Evolutionary conservation across 805 yeast species (phyloP), one percentile per base, ranked within the genome.

Genomic region (Maudiozyma turicensis): DNA sequence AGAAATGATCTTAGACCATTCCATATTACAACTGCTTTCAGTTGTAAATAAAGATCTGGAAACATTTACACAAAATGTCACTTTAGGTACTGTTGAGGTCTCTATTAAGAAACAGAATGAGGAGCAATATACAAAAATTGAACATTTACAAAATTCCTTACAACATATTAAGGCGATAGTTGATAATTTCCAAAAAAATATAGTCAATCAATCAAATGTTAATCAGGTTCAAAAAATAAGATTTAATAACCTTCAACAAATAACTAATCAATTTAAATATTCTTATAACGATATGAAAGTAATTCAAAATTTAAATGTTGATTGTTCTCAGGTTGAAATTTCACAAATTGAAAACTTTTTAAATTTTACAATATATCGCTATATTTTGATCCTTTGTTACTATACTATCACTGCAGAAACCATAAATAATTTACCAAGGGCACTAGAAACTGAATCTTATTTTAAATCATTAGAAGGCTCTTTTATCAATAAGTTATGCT

Each of bases 371-470:
- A 38, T 38, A 38, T 15, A 26, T n/a, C 40, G 40, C 6, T 38
- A 38, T 49, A 50, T 54, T 8, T 37, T 56, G 4, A 47, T 59
- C 11, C 40, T 61, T 8, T 58, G 63, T 43, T 62, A 58, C 43
- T 57, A 60, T 45, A 42, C 52, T 9, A 29, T 58, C 2, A 52
- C 56, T 5, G 55, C 53, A 28, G 54, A 54, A 13, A 52, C 55
- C 3, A 44, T 63, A 9, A 43, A 47, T 10, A 46, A 41, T 30
- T 42, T 63, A 15, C 59, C 61, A 6, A 34, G 28, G n/a, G 48
- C 53, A 4, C 50, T 54, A n/a, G 60, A 55, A n/a, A 52, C 57
- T 4, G 52, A 49, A n/a, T 29, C 43, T 10, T 63, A 61, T 50
- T 63, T 49, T 48, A 48, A 54, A 13, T 46, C 50, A 1, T 48